Base-by-base conservation (phyloP, 495 filamentous ascomycete species). In the Cryomyces minteri region DNA sequence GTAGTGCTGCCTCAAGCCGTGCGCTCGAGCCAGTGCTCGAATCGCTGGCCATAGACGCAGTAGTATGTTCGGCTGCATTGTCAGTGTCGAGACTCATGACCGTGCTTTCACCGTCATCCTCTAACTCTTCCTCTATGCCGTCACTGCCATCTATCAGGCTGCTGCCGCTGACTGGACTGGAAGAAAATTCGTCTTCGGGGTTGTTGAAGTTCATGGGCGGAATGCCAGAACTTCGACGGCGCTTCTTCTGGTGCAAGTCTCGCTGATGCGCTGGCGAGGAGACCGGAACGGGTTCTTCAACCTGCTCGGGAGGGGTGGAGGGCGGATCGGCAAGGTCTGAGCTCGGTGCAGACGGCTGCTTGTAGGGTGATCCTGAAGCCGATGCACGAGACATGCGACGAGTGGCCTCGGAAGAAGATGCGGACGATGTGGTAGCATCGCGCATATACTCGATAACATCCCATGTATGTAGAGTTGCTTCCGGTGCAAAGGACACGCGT, bases 381-480 rank as follows among this genome's bases (percentile, higher is more conserved):
- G 70, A 59, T 38, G 74, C 54, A 14, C 72, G 75, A 3, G 82
- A 88, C 39, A 76, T 72, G 46, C 83, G 71, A 51, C 84, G 68
- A 14, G 82, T 81, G 5, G 71, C 73, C 44, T 78, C 79, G 0
- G 69, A 77, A 6, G 83, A 74, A 6, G 83, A 74, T 6, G 84
- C 72, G 32, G 83, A 87, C 4, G 86, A 92, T 10, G 81, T 83
- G 0, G 85, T 92, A 32, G 82, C 83, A 55, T 93, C 86, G 48
- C 85, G 84, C 48, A 78, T 73, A 45, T 88, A 80, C 52, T 96
- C 88, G 4, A 93, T 74, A 43, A 94, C 88, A 56, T 95, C 87
- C 76, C 93, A 99, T 4, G 90, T 99, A 58, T 99, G 90, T 32
- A 99, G 66, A 6, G 90, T 99, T 10, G 90, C 90, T 62, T 99